Conservation (phyloP, 1,284 basidiomycete species). For the Naganishia albida region DNA sequence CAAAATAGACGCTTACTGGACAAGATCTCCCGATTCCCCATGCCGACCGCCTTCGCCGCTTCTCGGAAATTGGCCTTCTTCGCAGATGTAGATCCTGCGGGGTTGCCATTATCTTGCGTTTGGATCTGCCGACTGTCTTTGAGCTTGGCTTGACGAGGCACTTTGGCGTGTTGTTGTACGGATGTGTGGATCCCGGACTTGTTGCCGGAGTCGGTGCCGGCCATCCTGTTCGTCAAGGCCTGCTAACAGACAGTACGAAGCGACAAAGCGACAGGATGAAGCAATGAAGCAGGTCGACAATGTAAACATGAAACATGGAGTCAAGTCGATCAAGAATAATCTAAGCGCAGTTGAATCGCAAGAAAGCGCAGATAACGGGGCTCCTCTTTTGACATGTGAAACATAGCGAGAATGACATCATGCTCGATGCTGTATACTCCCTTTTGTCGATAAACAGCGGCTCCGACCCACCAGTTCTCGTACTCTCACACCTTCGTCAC, state of each 20-base stretch:
- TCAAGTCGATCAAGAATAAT: background rate
- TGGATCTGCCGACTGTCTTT: conserved; percentile 23
- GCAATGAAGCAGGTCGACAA: conserved; percentile 3
- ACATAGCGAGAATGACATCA: conserved; percentile 12
- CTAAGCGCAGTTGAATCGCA: conserved; percentile 6
- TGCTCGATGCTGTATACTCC: background rate
- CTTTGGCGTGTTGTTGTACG: conserved; percentile 1
- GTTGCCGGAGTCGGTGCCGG: background rate
- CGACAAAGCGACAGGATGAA: background rate
- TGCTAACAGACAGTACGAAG: background rate
- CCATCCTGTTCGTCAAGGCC: background rate
- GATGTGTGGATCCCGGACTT: conserved; percentile 11
- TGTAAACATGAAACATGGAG: conserved; percentile 21
- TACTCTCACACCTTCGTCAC: no score
- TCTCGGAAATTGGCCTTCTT: conserved; percentile 1
- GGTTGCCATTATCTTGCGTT: background rate
- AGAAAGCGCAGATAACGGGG: conserved; percentile 14
- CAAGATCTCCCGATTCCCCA: conserved; percentile 20
- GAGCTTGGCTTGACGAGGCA: conserved; percentile 19
- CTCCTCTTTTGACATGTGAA: background rate
- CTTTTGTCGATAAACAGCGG: background rate
- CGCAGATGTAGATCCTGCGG: background rate
- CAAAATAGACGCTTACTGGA: conserved; percentile 4
- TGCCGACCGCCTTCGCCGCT: conserved; percentile 26
- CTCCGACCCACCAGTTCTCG: no score